Percentiles rank a stretch among this genome's conserved stretches.
Conservation (phyloP, 352 stramenopile genomes). For the Globisporangium alternatum region DNA sequence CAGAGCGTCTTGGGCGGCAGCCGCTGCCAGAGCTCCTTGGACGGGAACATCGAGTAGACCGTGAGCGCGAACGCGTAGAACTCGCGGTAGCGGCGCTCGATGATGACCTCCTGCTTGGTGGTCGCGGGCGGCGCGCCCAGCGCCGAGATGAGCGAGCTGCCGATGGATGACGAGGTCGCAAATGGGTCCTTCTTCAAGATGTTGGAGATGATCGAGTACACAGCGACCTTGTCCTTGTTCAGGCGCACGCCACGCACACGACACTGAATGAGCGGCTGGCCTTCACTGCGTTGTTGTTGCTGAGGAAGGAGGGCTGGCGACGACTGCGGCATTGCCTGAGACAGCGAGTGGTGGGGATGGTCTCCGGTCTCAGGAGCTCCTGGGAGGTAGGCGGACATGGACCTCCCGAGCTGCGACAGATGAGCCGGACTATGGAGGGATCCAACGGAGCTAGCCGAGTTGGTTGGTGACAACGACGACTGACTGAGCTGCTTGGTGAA, state of each 20-base stretch:
- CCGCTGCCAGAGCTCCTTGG: slow-evolving; percentile 45
- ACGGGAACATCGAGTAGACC: slow-evolving; percentile 64
- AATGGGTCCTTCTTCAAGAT: slow-evolving; percentile 21
- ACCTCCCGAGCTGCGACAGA: slow-evolving; percentile 15
- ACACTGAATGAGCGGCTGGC: slow-evolving; percentile 31
- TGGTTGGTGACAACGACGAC: not conserved
- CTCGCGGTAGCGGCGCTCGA: slow-evolving; percentile 73
- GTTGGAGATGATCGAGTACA: slow-evolving; percentile 59
- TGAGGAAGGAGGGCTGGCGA: not conserved
- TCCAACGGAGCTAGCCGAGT: not conserved
- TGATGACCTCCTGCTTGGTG: slow-evolving; percentile 31
- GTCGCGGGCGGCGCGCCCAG: not conserved
- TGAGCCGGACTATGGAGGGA: slow-evolving; percentile 5
- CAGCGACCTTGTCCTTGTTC: slow-evolving; percentile 42
- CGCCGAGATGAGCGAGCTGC: slow-evolving; percentile 8
- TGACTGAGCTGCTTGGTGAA: not conserved
- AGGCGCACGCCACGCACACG: slow-evolving; percentile 54
- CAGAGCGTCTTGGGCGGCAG: slow-evolving; percentile 76
- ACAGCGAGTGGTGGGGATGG: not conserved
- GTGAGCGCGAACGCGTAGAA: slow-evolving; percentile 70
- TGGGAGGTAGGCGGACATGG: slow-evolving; percentile 9
- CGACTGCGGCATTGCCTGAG: not conserved
- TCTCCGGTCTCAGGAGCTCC: not conserved
- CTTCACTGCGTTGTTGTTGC: not conserved
- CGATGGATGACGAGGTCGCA: slow-evolving; percentile 2